These are phyloP conservation scores for Colletotrichum shisoi DNA, from an alignment of 2,329 filamentous ascomycete species.

Conservation along the genomic window DNA sequence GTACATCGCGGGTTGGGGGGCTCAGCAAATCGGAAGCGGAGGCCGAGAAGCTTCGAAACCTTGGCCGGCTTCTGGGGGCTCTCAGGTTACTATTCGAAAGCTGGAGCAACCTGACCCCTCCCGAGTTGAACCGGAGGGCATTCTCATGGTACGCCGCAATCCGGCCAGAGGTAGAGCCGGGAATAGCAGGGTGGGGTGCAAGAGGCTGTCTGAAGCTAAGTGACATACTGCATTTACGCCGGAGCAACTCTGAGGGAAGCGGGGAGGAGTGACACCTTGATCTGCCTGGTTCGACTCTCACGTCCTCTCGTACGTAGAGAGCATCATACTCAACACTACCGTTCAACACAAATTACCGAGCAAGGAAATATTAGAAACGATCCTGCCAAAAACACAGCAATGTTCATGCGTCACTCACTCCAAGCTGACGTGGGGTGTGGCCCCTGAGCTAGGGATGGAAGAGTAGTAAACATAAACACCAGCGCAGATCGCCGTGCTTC, in stretches of 20 bases:
- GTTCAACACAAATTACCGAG: not conserved
- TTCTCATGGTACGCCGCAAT: slow-evolving; percentile 85
- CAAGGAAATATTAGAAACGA: too few relatives aligned
- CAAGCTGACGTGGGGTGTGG: too few relatives aligned
- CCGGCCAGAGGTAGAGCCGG: slow-evolving; percentile 77
- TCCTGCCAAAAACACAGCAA: too few relatives aligned
- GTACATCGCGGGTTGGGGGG: slow-evolving; percentile 35
- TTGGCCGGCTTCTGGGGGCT: slow-evolving; percentile 73
- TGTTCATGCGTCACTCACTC: too few relatives aligned
- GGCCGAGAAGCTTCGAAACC: slow-evolving; percentile 72
- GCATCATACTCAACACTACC: not conserved
- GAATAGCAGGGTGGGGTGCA: slow-evolving; percentile 81
- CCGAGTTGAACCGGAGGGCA: slow-evolving; percentile 77
- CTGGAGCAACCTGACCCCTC: slow-evolving; percentile 71
- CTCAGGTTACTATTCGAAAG: slow-evolving; percentile 76
- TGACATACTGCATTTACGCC: slow-evolving; percentile 70
- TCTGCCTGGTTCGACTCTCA: not conserved
- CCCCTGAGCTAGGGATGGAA: too few relatives aligned
- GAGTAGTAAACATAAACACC: too few relatives aligned
- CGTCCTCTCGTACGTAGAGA: not conserved
- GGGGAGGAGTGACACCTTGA: not conserved
- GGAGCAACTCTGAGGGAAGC: slow-evolving; percentile 43
- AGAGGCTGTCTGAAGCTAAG: slow-evolving; percentile 74
- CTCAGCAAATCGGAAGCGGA: slow-evolving; percentile 47
- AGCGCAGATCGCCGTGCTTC: too few relatives aligned